These are phyloP conservation scores for Cicer yamashitae DNA, from an alignment of 306 rosid genomes.

Conservation along the genomic window DNA sequence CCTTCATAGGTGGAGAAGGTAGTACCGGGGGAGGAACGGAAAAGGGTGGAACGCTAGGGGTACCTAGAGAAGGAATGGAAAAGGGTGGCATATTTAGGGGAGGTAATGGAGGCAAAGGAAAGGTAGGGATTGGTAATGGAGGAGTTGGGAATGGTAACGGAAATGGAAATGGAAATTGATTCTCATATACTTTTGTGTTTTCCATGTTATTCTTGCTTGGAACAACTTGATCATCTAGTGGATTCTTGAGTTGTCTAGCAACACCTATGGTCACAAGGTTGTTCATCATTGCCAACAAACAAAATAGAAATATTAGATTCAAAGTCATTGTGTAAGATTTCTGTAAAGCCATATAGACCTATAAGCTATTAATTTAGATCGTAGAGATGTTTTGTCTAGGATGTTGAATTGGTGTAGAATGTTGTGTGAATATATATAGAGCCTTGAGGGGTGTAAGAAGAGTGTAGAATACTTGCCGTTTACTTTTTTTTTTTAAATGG, in stretches of 20 bases:
- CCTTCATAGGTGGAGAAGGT: not conserved
- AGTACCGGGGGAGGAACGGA: not conserved
- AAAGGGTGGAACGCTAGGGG: not conserved
- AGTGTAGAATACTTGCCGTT: no score
- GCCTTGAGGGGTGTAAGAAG: no score
- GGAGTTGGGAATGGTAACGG: slow-evolving; percentile 32
- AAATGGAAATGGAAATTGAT: not conserved
- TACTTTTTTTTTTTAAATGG: no score
- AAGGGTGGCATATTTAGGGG: not conserved
- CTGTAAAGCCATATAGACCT: not conserved
- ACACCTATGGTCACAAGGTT: not conserved
- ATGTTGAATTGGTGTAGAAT: not conserved
- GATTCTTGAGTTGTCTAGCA: slow-evolving; percentile 8
- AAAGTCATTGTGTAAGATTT: not conserved
- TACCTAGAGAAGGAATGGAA: not conserved
- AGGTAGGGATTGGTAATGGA: slow-evolving; percentile 21
- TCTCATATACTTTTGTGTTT: not conserved
- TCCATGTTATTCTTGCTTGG: not conserved
- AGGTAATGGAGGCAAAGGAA: slow-evolving; percentile 35
- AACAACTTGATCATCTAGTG: not conserved
- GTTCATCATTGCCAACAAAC: not conserved
- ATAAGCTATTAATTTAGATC: not conserved
- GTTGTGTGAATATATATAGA: not conserved
- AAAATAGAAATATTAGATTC: not conserved
- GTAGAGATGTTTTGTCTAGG: not conserved